These are phyloP conservation scores for Hanseniaspora uvarum DNA, from an alignment of 1,139 yeast species.

Conservation along the genomic window DNA sequence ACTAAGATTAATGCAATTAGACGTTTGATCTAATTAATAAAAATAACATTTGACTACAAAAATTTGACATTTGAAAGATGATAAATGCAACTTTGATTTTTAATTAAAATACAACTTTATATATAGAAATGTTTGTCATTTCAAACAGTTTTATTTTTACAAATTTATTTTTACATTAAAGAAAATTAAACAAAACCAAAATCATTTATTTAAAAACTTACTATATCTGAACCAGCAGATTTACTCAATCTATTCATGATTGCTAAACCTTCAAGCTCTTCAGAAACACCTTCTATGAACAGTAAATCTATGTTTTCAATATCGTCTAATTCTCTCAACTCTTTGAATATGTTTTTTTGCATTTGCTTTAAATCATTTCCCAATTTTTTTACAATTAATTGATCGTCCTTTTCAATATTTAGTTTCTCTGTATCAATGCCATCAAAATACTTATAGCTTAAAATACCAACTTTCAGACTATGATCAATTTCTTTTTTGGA, in stretches of 20 bases:
- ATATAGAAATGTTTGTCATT: neutral
- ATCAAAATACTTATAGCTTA: constrained; percentile 26
- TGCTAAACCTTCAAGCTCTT: constrained; percentile 73
- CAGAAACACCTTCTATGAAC: constrained; percentile 61
- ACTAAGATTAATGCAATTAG: neutral
- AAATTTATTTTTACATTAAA: neutral
- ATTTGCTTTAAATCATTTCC: constrained; percentile 56
- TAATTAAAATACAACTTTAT: neutral
- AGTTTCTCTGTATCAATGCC: constrained; percentile 2
- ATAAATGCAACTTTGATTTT: neutral
- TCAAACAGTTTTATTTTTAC: neutral
- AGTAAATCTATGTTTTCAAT: constrained; percentile 47
- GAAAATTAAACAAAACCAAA: neutral
- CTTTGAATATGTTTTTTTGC: constrained; percentile 62
- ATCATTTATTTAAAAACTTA: constrained; percentile 19
- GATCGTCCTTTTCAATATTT: constrained; percentile 19
- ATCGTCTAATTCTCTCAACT: constrained; percentile 64
- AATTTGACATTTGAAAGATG: neutral
- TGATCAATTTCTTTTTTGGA: constrained; percentile 17
- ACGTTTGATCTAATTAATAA: neutral
- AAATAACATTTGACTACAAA: neutral
- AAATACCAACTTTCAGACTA: constrained; percentile 28
- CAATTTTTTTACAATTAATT: constrained; percentile 38
- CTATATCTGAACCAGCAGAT: constrained; percentile 57
- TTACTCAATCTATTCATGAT: constrained; percentile 83